Base-by-base conservation (phyloP, 2,329 filamentous ascomycete species). In the Triangularia verruculosa region DNA sequence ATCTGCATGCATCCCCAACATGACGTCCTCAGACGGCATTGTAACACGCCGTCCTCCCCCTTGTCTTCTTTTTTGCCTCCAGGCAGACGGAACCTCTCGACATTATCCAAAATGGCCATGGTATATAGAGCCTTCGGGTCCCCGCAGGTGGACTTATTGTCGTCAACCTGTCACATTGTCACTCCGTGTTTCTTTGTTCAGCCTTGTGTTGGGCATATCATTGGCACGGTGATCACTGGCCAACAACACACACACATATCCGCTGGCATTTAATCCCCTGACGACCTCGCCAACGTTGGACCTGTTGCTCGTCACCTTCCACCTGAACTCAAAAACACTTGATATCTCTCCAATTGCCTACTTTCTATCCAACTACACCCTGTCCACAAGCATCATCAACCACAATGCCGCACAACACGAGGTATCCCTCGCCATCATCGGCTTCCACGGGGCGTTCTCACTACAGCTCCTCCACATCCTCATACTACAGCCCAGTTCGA, bases 321-420 rank as follows among this genome's bases (percentile, higher is more conserved):
- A 47, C 39, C 11, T 47, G 39, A 22, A 11, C 39, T 47, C 39
- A 5, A n/a, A 43, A n/a, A 17, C 15, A 7, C 15, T 15, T 47
- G 39, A 47, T 13, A 25, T 15, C 20, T 22, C 27, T 32, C 56
- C 34, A 43, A 34, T 12, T 32, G 34, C 32, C 34, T 59, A 47
- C 43, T 6, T 25, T 59, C 39, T 51, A 39, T 47, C 30, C 22
- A 25, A 51, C 24, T 43, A 47, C 57, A 47, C 13, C 25, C 34
- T 51, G 13, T 24, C 30, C 13, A 58, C 13, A 20, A 17, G 20
- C 11, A 39, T 25, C 11, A n/a, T 58, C 34, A 27, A 25, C 22
- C 59, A 64, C 58, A 51, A 68, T 69, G 66, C 67, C 67, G 58
- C 64, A 68, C 57, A 34, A 52, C 13, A 51, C 56, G 27, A 17